Conservation (phyloP, 1,284 basidiomycete genomes). For the Lentinula novae-zelandiae region DNA sequence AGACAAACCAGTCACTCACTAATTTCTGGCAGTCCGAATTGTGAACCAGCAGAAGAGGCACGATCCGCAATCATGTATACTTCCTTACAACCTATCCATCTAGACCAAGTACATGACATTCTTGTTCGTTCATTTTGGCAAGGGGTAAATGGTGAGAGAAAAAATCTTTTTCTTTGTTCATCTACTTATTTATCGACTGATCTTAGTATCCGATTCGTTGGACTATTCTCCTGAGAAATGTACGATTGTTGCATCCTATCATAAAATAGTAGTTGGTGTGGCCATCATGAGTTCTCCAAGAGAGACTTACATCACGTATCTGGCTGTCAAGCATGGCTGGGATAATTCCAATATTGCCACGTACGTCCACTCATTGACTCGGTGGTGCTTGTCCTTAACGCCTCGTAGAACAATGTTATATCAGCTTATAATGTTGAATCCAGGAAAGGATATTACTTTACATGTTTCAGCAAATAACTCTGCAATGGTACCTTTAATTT, state of each 20-base stretch:
- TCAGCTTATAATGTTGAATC: slow-evolving; percentile 66
- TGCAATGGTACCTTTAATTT: slow-evolving; percentile 53
- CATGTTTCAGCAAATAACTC: slow-evolving; percentile 79
- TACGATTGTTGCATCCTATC: slow-evolving; percentile 69
- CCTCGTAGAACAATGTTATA: slow-evolving; percentile 65
- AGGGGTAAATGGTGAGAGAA: slow-evolving; percentile 59
- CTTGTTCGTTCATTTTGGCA: slow-evolving; percentile 66
- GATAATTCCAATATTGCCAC: slow-evolving; percentile 72
- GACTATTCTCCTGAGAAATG: slow-evolving; percentile 63
- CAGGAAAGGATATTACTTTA: slow-evolving; percentile 68
- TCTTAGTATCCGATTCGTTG: slow-evolving; percentile 62
- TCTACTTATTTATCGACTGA: slow-evolving; percentile 1
- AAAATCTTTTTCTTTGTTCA: not conserved
- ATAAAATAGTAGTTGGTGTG: slow-evolving; percentile 66
- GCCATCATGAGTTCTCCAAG: slow-evolving; percentile 74
- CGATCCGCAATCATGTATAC: slow-evolving; percentile 59
- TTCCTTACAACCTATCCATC: slow-evolving; percentile 54
- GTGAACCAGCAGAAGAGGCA: slow-evolving; percentile 35
- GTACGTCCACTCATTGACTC: slow-evolving; percentile 33
- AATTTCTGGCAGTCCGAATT: slow-evolving; percentile 44
- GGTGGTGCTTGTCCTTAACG: not conserved
- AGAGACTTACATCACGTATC: slow-evolving; percentile 77
- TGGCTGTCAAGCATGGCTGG: slow-evolving; percentile 74
- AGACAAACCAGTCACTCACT: slow-evolving; percentile 2
- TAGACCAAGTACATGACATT: slow-evolving; percentile 67